Conservation (phyloP, 2,329 filamentous ascomycete species). For the Trichoderma atroviride region DNA sequence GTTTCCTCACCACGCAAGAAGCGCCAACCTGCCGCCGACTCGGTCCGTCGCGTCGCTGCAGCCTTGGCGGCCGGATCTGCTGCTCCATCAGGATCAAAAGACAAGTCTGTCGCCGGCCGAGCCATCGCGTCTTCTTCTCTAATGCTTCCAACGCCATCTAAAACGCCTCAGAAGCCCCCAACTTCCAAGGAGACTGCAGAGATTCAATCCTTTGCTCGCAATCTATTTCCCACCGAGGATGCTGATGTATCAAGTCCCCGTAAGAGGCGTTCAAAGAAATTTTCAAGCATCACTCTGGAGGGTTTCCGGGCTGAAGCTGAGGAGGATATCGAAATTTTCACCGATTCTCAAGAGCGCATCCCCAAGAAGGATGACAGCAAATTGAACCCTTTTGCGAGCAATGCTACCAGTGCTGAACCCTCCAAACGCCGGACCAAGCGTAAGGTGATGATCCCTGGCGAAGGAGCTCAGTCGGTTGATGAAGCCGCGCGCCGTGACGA, state of each 20-base stretch:
- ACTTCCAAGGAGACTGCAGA: conserved; percentile 54
- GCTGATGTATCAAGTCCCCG: conserved; percentile 62
- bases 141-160: conserved; percentile 77
- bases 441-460: conserved; percentile 57
- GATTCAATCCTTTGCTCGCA: conserved; percentile 60
- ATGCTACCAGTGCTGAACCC: conserved; percentile 44
- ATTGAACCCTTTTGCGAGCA: conserved; percentile 73
- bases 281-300: conserved; percentile 56
- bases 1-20: conserved; percentile 55
- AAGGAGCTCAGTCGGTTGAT: conserved; percentile 62
- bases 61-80: conserved; percentile 51
- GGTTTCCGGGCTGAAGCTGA: conserved; percentile 62
- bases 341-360: conserved; percentile 76
- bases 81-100: conserved; percentile 44
- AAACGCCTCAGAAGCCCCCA: conserved; percentile 71
- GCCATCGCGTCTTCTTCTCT: conserved; percentile 44
- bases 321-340: conserved; percentile 71
- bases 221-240: conserved; percentile 62
- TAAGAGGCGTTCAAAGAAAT: conserved; percentile 61
- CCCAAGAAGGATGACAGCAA: conserved; percentile 66
- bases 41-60: conserved; percentile 51
- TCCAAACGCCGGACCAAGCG: conserved; percentile 60
- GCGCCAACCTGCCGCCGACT: conserved; percentile 50
- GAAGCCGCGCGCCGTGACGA: conserved; percentile 67
- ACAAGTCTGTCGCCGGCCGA: conserved; percentile 30